Evolutionary conservation across 768 basidiomycete genomes (phyloP).

Genomic region (Mycena leptocephala): DNA sequence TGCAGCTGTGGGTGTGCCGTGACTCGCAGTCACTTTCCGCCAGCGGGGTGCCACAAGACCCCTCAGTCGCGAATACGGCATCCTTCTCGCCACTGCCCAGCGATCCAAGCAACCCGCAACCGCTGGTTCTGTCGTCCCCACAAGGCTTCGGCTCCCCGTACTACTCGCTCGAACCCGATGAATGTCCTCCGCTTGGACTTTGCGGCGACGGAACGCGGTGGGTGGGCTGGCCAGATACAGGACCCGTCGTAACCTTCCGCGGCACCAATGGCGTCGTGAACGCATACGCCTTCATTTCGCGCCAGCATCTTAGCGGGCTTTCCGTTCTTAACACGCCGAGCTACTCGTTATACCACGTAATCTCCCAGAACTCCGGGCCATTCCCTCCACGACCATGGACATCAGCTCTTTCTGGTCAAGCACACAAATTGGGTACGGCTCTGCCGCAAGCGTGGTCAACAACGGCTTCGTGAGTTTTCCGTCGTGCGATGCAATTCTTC

Average conservation of each 20-base stretch:
- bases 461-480: conserved; percentile 18
- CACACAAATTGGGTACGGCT: conserved; percentile 32
- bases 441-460: conserved; percentile 18
- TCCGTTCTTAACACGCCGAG: neutral
- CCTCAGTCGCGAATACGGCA: conserved; percentile 23
- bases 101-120: neutral
- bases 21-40: conserved; percentile 22
- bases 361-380: neutral
- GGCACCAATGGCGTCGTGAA: neutral
- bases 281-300: conserved; percentile 27
- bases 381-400: conserved; percentile 16
- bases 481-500: too few relatives aligned
- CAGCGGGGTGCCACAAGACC: neutral
- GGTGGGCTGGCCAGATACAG: conserved; percentile 35
- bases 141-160: conserved; percentile 20
- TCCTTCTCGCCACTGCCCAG: conserved; percentile 13
- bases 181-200: conserved; percentile 17
- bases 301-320: conserved; percentile 26
- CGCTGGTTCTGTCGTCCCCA: conserved; percentile 16
- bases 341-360: conserved; percentile 29
- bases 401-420: conserved; percentile 21
- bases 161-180: conserved; percentile 29
- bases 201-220: conserved; percentile 31
- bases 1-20: conserved; percentile 34
- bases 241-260: conserved; percentile 20